These are phyloP conservation scores for Phytomonas sp. DNA, from an alignment of 208 protist species.

Conservation along the genomic window DNA sequence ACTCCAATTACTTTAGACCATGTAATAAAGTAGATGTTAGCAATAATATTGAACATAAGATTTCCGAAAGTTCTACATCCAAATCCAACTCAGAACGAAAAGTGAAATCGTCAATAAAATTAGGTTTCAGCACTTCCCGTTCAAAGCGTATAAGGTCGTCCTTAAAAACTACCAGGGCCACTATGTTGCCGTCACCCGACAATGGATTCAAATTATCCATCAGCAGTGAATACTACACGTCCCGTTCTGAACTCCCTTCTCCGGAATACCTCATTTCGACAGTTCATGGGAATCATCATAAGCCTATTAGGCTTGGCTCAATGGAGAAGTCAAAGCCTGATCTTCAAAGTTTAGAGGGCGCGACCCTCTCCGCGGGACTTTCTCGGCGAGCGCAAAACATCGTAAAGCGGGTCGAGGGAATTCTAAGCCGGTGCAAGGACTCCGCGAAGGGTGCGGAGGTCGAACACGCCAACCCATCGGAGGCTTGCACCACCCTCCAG, in stretches of 20 bases:
- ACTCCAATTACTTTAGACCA: not conserved
- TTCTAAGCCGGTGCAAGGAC: conserved; percentile 33
- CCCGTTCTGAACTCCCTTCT: not conserved
- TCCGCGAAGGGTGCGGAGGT: not conserved
- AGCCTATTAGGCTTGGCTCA: not conserved
- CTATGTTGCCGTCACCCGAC: not conserved
- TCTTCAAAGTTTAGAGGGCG: not conserved
- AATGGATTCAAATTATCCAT: not conserved
- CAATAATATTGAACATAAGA: not conserved
- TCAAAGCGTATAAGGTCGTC: not conserved
- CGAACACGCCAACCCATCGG: not conserved
- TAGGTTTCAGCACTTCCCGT: not conserved
- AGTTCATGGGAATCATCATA: not conserved
- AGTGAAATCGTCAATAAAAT: not conserved
- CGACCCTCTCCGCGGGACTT: not conserved
- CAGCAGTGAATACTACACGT: not conserved
- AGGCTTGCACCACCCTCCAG: not conserved
- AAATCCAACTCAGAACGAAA: not conserved
- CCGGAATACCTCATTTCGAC: not conserved
- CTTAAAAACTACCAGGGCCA: not conserved
- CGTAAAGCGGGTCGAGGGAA: conserved; percentile 27
- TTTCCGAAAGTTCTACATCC: not conserved
- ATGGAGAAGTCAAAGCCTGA: not conserved
- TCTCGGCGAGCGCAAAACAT: conserved; percentile 25
- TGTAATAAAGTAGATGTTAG: not conserved